These are phyloP conservation scores for Stephania yunnanensis DNA, from an alignment of 164 flowering plant genomes.

Conservation along the genomic window DNA sequence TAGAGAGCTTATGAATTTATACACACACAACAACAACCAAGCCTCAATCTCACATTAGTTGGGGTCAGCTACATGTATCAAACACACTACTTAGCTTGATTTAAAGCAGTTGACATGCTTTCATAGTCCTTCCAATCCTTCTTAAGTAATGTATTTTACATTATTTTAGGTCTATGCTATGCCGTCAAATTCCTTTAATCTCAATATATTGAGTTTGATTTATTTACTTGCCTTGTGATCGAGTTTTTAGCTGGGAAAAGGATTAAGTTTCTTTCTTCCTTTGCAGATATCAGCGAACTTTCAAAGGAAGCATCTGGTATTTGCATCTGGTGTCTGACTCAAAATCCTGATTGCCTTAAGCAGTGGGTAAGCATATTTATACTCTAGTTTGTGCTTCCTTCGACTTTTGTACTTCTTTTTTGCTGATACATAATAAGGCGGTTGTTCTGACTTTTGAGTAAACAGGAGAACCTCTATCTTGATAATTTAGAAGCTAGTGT, in stretches of 20 bases:
- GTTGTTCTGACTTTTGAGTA: not conserved
- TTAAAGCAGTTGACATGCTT: no score
- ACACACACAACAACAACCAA: no score
- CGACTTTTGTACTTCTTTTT: not conserved
- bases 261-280: constrained; percentile 2
- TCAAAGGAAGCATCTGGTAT: constrained; percentile 61
- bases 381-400: not conserved
- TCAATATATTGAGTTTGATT: no score
- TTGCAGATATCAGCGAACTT: constrained; percentile 53
- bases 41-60: no score
- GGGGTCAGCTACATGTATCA: no score
- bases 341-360: constrained; percentile 66
- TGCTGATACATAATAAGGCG: not conserved
- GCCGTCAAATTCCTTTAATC: no score
- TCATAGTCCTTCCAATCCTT: no score
- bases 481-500: constrained; percentile 75
- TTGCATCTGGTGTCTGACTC: constrained; percentile 65
- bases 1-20: not conserved
- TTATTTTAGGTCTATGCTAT: no score
- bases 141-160: no score
- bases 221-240: no score
- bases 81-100: no score
- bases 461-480: constrained; percentile 62
- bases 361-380: constrained; percentile 67
- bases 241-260: not conserved